These are phyloP conservation scores for Hirschioporus abietinus DNA, from an alignment of 768 basidiomycete species.

Conservation along the genomic window DNA sequence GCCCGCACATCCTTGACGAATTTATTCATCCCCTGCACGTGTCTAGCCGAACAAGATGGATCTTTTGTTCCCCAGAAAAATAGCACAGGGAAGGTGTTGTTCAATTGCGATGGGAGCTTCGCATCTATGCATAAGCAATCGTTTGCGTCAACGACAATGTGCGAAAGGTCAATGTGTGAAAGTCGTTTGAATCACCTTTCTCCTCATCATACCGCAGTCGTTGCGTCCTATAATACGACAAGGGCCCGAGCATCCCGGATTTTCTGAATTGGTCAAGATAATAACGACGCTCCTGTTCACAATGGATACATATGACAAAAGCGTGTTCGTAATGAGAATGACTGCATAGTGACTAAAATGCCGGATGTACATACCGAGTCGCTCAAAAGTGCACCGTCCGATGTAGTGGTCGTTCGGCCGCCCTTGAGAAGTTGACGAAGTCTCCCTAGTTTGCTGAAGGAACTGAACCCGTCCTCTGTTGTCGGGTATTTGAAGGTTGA, in stretches of 20 bases:
- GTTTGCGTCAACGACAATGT: background rate
- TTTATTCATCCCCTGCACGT: conserved; percentile 40
- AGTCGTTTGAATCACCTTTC: conserved; percentile 21
- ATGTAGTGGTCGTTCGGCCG: background rate
- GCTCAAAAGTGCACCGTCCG: background rate
- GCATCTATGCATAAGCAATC: conserved; percentile 19
- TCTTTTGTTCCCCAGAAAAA: conserved; percentile 59
- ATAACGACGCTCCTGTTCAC: conserved; percentile 47
- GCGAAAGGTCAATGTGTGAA: background rate
- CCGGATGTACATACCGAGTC: background rate
- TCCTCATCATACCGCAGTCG: conserved; percentile 66
- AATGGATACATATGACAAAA: background rate
- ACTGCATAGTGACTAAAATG: background rate
- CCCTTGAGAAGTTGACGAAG: background rate
- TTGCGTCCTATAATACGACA: conserved; percentile 73
- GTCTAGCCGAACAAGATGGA: conserved; percentile 34
- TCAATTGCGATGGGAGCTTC: conserved; percentile 34
- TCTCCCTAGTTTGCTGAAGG: background rate
- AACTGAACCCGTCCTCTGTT: background rate
- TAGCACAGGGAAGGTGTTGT: conserved; percentile 51
- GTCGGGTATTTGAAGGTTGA: conserved; percentile 10
- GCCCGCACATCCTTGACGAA: conserved; percentile 48
- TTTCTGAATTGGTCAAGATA: conserved; percentile 42
- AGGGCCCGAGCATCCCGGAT: conserved; percentile 58
- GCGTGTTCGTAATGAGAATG: too few relatives aligned